Base-by-base conservation (phyloP, 805 yeast genomes). In the Metschnikowia rubicola region DNA sequence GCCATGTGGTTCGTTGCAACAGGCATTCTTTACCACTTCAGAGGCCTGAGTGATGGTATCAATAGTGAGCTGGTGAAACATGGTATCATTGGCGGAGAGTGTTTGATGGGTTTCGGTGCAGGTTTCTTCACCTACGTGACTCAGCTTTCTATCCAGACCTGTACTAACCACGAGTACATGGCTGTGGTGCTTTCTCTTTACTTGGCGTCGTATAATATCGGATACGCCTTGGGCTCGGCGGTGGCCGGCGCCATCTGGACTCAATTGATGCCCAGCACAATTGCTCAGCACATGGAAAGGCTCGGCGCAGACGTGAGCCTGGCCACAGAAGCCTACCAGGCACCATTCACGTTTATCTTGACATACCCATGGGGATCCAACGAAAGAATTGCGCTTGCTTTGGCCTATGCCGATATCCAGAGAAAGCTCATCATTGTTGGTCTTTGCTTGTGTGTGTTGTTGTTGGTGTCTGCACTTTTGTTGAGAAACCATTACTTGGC, bases 171-270 rank as follows among this genome's bases (percentile, higher is more conserved):
- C 64, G 83, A 79, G 58, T 74, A 78, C 63, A 77, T 83, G 81
- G 87, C 86, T 10, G 75, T 79, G 39, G 74, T 79, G 33, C 75
- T 82, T 37, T 74, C 88, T 1, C 62, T 82, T 35, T 80, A 78
- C 64, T 69, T 80, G 54, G 72, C 88, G 3, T 61, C 76, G 21
- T 83, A 81, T 61, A 74, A 78, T 53, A 71, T 84, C 47, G 91
- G 91, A 8, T 63, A 79, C 10, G 86, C 87, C 4, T 55, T 84
- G 42, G 90, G 90, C 19, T 64, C 75, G 30, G 65, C 84, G 19
- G 75, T 85, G 17, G 74, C 86, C 17, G 89, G 88, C 53, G 88
- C 88, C 30, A 73, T 84, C 36, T 85, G 88, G 88, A 78, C 86
- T 11, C 79, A 82, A 53, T 59, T 71, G 13, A 67, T 85, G 56